Conservation (phyloP, 2,329 filamentous ascomycete species). For the Paramyrothecium roridum region DNA sequence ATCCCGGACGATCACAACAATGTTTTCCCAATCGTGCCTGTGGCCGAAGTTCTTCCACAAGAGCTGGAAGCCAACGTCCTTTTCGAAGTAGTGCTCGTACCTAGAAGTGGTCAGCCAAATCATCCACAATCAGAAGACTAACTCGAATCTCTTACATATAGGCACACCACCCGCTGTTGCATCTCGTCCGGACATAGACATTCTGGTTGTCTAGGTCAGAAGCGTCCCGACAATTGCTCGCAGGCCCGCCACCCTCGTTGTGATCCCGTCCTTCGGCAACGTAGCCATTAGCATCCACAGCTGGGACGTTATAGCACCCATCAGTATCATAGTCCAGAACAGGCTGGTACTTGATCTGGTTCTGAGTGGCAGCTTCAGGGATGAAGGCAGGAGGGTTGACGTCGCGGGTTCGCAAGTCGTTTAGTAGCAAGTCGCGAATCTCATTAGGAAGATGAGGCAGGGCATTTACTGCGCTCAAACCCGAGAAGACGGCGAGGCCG, state of each 20-base stretch:
- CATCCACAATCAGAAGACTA: no score
- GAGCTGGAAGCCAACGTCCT: slow-evolving; percentile 10
- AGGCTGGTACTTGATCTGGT: slow-evolving; percentile 7
- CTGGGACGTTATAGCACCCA: slow-evolving; percentile 20
- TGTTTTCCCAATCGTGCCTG: slow-evolving; percentile 20
- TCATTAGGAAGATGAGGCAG: neutral
- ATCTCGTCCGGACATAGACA: slow-evolving; percentile 16
- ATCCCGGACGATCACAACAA: slow-evolving; percentile 13
- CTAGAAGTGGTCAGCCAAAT: neutral
- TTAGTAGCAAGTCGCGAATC: neutral
- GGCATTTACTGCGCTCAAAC: neutral
- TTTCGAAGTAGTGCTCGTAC: slow-evolving; percentile 19
- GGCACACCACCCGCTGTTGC: slow-evolving; percentile 20
- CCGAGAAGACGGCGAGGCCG: neutral
- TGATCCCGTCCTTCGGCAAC: slow-evolving; percentile 17
- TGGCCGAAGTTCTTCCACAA: slow-evolving; percentile 8
- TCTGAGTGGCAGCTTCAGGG: slow-evolving; percentile 1
- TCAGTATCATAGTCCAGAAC: slow-evolving; percentile 9
- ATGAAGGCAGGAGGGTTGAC: slow-evolving; percentile 3
- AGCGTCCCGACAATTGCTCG: slow-evolving; percentile 8
- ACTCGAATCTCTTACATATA: slow-evolving; percentile 12
- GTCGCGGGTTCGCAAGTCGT: neutral
- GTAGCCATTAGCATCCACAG: slow-evolving; percentile 26
- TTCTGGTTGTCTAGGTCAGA: slow-evolving; percentile 16
- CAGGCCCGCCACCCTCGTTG: neutral